Percentiles rank a stretch among this genome's conserved stretches.
Conservation (phyloP, 306 rosid species). For the Arachis hypogaea region DNA sequence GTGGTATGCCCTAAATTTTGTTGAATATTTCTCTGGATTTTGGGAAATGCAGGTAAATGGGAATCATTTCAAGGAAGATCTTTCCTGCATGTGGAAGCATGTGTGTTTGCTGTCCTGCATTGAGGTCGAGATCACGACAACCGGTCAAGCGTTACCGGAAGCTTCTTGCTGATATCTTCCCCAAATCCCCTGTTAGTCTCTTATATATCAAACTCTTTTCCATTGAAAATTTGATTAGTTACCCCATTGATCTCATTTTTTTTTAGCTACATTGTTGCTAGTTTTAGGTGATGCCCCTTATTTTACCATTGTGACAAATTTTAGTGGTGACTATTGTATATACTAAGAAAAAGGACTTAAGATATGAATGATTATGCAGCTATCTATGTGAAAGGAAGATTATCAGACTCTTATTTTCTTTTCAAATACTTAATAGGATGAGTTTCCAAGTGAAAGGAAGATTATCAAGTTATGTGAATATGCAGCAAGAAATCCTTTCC, state of each 20-base stretch:
- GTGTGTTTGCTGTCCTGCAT: constrained; percentile 97
- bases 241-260: background rate
- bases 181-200: constrained; percentile 74
- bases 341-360: background rate
- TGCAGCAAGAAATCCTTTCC: constrained; percentile 86
- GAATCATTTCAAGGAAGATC: constrained; percentile 84
- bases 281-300: constrained; percentile 11
- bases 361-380: background rate
- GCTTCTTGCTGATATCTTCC: constrained; percentile 86
- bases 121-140: constrained; percentile 95
- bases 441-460: constrained; percentile 79
- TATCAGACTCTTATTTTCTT: constrained; percentile 33
- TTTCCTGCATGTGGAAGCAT: constrained; percentile 95
- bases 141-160: constrained; percentile 97
- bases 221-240: constrained; percentile 2
- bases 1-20: constrained; percentile 27
- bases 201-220: background rate
- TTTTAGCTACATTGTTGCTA: constrained; percentile 10
- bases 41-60: constrained; percentile 69
- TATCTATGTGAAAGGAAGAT: constrained; percentile 75
- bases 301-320: no score
- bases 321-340: background rate
- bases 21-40: constrained; percentile 6
- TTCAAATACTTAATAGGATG: constrained; percentile 64
- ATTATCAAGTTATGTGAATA: constrained; percentile 89